phyloP scores from a whole-genome alignment of 306 rosid species.

The Mimosa pudica region DNA sequence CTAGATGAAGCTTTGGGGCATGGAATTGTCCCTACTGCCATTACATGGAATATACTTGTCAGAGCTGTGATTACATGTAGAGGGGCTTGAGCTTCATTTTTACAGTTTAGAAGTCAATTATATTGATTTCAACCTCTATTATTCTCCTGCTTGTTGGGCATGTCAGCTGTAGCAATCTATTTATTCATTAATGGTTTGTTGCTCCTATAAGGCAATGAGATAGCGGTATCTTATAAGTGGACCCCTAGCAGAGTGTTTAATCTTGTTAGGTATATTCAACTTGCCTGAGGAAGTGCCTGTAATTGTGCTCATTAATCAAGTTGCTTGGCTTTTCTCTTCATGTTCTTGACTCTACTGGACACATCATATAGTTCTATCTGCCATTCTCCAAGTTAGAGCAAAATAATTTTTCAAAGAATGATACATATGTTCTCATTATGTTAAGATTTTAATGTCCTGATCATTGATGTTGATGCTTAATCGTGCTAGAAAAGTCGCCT shows the following conservation, averaged over 20 bases:
- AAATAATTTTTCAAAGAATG: not conserved
- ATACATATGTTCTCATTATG: not conserved
- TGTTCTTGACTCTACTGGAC: not conserved
- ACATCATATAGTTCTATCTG: not conserved
- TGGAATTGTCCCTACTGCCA: slow-evolving; percentile 71
- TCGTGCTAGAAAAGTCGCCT: slow-evolving; percentile 3
- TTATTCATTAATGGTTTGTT: not conserved
- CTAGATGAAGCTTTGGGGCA: slow-evolving; percentile 66
- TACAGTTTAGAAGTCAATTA: slow-evolving; percentile 17
- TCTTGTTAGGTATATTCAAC: not conserved
- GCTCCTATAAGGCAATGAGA: not conserved
- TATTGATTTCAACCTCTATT: slow-evolving; percentile 12
- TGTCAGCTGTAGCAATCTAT: slow-evolving; percentile 5
- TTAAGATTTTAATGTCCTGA: slow-evolving; percentile 5
- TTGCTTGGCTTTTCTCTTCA: not conserved
- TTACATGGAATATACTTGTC: slow-evolving; percentile 89
- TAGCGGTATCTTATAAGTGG: not conserved
- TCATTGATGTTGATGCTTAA: not conserved
- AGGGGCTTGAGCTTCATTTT: slow-evolving; percentile 39
- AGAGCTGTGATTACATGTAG: slow-evolving; percentile 62
- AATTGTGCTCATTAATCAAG: not conserved
- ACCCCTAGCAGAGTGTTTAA: not conserved
- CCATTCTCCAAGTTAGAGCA: not conserved
- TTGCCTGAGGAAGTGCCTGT: not conserved
- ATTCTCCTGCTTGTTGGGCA: slow-evolving; percentile 13